Evolutionary conservation across 345 rosid species (phyloP).

Genomic region (Streptanthus diversifolius): DNA sequence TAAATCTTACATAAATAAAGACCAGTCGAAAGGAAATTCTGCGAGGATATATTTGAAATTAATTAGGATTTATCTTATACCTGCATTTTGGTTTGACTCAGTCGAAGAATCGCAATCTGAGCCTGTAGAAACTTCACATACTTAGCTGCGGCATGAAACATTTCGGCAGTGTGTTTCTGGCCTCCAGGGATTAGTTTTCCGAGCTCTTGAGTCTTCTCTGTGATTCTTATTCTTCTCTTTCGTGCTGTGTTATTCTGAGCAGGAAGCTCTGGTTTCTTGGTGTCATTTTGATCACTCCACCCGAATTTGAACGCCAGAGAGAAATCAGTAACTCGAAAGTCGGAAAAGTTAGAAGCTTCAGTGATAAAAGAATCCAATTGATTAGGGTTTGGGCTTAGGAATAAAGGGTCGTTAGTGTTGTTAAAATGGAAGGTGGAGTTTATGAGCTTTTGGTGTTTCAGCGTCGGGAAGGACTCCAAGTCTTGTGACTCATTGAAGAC

Average conservation of each 20-base stretch:
- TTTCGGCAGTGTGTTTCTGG: conserved; percentile 71
- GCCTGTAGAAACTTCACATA: conserved; percentile 75
- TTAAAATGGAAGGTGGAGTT: conserved; percentile 11
- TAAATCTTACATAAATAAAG: not conserved
- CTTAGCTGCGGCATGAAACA: conserved; percentile 77
- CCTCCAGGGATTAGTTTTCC: conserved; percentile 81
- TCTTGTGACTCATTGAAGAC: not conserved
- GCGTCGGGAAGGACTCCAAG: conserved; percentile 15
- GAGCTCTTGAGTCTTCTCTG: conserved; percentile 71
- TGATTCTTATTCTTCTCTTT: conserved; percentile 73
- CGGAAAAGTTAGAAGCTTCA: not conserved
- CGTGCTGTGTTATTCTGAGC: conserved; percentile 76
- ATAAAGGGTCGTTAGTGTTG: not conserved
- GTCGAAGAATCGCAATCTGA: conserved; percentile 51
- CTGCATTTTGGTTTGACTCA: conserved; percentile 19
- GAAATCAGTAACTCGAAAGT: conserved; percentile 16
- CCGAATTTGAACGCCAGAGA: conserved; percentile 3
- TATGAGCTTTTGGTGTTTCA: conserved; percentile 1
- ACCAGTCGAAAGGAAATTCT: not conserved
- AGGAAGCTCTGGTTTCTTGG: conserved; percentile 33
- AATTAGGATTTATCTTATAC: not conserved
- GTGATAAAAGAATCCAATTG: not conserved
- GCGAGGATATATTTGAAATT: not conserved
- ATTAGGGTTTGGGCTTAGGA: not conserved
- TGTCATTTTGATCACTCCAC: not conserved